Evolutionary conservation across 495 filamentous ascomycete species (phyloP).

Genomic region (Hypoxylon crocopeplum): DNA sequence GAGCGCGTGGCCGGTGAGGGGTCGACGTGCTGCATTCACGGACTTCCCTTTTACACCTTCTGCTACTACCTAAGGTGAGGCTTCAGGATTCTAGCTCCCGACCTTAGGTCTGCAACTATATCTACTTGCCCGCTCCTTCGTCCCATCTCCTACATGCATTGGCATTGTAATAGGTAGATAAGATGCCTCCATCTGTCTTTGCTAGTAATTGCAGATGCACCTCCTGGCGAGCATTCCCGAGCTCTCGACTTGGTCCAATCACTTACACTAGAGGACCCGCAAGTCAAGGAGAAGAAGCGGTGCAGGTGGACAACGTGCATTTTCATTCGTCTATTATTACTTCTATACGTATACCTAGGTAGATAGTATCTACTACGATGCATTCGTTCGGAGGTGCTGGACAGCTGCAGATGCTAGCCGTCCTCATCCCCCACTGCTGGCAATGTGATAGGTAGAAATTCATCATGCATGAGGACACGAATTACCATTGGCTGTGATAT

Average conservation of each 20-base stretch:
- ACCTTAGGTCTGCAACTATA: constrained; percentile 20
- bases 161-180: constrained; percentile 18
- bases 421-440: constrained; percentile 17
- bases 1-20: constrained; percentile 30
- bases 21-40: constrained; percentile 1
- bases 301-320: background rate
- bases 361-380: constrained; percentile 1
- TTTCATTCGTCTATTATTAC: background rate
- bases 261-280: constrained; percentile 14
- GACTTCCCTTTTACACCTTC: background rate
- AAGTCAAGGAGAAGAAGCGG: constrained; percentile 20
- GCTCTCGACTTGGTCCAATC: constrained; percentile 10
- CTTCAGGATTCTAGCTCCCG: constrained; percentile 24
- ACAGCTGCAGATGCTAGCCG: constrained; percentile 26
- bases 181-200: constrained; percentile 7
- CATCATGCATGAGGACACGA: constrained; percentile 17
- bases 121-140: constrained; percentile 16
- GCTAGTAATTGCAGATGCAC: constrained; percentile 14
- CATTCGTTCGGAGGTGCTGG: constrained; percentile 27
- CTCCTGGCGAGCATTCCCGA: constrained; percentile 16
- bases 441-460: constrained; percentile 36
- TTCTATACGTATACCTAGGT: background rate
- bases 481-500: constrained; percentile 31
- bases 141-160: constrained; percentile 25
- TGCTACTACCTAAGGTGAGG: constrained; percentile 14